These are phyloP conservation scores for Ambrosiella xylebori DNA, from an alignment of 2,329 filamentous ascomycete genomes.

Conservation along the genomic window DNA sequence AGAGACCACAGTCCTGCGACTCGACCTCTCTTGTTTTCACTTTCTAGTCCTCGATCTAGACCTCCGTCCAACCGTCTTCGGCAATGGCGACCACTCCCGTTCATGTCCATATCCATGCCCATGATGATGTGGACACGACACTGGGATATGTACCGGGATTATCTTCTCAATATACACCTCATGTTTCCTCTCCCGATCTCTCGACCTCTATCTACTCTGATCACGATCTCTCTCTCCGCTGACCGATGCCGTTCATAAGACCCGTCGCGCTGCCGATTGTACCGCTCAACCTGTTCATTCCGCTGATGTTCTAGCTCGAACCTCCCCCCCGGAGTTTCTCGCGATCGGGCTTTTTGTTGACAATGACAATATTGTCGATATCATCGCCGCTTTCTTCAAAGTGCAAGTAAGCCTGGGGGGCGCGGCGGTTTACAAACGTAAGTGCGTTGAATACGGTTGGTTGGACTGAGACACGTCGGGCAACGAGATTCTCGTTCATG, in stretches of 20 bases:
- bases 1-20: not conserved
- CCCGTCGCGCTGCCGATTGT: not conserved
- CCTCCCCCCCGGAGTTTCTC: not conserved
- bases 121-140: not conserved
- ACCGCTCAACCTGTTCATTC: not conserved
- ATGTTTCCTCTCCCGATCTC: not conserved
- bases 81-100: not conserved
- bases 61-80: not conserved
- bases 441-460: not conserved
- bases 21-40: not conserved
- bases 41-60: not conserved
- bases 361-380: not conserved
- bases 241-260: not conserved
- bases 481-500: not conserved
- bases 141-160: not conserved
- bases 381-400: not conserved
- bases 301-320: not conserved
- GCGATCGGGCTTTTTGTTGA: not conserved
- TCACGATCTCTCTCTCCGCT: not conserved
- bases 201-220: not conserved
- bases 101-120: not conserved
- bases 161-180: conserved; percentile 1
- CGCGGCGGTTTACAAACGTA: not conserved
- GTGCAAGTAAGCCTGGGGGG: not conserved
- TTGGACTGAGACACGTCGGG: not conserved